phyloP scores from a whole-genome alignment of 495 filamentous ascomycete genomes.

The Barbatosphaeria neglecta region DNA sequence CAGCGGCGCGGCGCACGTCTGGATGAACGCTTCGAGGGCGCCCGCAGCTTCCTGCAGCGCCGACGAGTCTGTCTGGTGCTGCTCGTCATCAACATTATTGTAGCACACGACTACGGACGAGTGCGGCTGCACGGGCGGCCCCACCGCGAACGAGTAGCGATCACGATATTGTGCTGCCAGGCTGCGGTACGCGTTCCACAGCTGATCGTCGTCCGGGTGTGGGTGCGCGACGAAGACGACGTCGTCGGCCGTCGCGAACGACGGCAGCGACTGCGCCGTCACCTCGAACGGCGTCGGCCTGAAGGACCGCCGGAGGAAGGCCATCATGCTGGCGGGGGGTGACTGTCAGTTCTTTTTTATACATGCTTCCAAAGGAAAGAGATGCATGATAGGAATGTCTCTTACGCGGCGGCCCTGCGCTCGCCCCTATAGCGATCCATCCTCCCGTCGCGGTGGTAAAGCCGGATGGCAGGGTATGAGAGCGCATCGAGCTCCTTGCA shows the following conservation, averaged over 20 bases:
- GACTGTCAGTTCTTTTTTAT: not conserved
- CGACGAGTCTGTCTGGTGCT: slow-evolving; percentile 5
- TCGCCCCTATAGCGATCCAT: slow-evolving; percentile 14
- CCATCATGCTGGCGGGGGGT: slow-evolving; percentile 8
- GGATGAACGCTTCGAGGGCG: slow-evolving; percentile 17
- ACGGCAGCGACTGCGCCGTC: slow-evolving; percentile 6
- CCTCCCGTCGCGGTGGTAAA: slow-evolving; percentile 19
- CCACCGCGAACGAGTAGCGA: slow-evolving; percentile 19
- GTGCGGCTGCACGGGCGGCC: slow-evolving; percentile 2
- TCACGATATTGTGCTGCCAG: slow-evolving; percentile 15
- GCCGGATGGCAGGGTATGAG: slow-evolving; percentile 21
- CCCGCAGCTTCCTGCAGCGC: not conserved
- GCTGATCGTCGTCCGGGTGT: slow-evolving; percentile 6
- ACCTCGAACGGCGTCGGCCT: slow-evolving; percentile 15
- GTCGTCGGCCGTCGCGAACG: slow-evolving; percentile 6
- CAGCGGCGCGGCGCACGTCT: slow-evolving; percentile 9
- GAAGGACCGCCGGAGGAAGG: slow-evolving; percentile 16
- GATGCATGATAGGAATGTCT: not conserved
- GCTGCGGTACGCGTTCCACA: slow-evolving; percentile 9
- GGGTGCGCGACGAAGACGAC: slow-evolving; percentile 9
- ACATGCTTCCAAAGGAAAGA: not conserved
- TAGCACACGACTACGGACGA: slow-evolving; percentile 14
- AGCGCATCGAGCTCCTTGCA: slow-evolving; percentile 18
- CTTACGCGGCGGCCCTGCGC: slow-evolving; percentile 12
- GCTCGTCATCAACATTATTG: slow-evolving; percentile 14